Evolutionary conservation across 441 rosid species (phyloP), one percentile per base, ranked within the genome.

Genomic region (Populus tomentosa): DNA sequence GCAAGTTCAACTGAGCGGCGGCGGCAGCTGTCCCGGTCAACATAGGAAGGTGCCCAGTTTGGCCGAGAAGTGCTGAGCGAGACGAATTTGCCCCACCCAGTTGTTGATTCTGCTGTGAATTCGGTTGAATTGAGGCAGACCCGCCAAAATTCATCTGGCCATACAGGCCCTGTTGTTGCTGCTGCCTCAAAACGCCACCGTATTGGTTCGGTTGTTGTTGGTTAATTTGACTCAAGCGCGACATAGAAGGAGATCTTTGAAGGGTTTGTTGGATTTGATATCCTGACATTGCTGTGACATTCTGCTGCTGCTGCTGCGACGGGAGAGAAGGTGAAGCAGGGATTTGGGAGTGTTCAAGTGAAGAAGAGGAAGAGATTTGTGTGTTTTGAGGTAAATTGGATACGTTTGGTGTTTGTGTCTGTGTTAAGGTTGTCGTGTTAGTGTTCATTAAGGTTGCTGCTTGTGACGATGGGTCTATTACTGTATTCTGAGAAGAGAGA

Each of bases 141-240:
- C 90, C 94, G 63, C 89, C 91, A 71, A 95, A 93, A 86, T 87
- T 93, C 84, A 89, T 83, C 75, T 87, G 92, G 16, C 95, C 97
- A 82, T 91, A 95, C 21, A 91, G 10, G 30, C 91, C 86, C 74
- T 80, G 82, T 10, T 78, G 83, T 75, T 10, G 81, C 68, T 78
- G 89, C 77, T 91, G 98, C 80, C 97, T 89, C 80, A 90, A 75
- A 23, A 86, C 87, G 76, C 78, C 85, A 8, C 87, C 68, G 77
- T 86, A 89, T 63, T 86, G 94, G 36, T 59, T 75, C 64, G 70
- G 92, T 59, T 90, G 95, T 46, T 88, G 94, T 69, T 85, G 92
- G 24, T 88, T 93, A 50, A 91, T 78, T 78, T 89, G 99, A 75
- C 82, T 96, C 1, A 91, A 73, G 40, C 96, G 90, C 71, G 95